These are phyloP conservation scores for Parachaetomium inaequale DNA, from an alignment of 495 filamentous ascomycete genomes.

Conservation along the genomic window DNA sequence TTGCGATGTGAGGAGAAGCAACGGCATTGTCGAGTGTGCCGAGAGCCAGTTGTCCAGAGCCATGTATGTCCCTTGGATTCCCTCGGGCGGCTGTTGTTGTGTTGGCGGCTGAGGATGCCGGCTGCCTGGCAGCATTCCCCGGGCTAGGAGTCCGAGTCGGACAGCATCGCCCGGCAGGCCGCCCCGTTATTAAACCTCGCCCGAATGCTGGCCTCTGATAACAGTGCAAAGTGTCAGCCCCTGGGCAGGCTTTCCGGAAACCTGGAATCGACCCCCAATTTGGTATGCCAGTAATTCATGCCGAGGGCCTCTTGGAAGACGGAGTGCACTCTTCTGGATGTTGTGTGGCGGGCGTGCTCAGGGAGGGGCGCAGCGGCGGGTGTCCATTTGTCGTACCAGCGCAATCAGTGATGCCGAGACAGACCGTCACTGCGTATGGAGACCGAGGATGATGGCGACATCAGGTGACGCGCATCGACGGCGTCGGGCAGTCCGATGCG, in stretches of 20 bases:
- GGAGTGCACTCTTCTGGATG: no score
- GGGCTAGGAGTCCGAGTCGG: background rate
- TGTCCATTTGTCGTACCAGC: background rate
- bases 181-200: background rate
- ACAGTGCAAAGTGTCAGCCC: background rate
- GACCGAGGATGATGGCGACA: background rate
- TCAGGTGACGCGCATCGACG: background rate
- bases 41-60: background rate
- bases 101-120: background rate
- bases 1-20: background rate
- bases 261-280: background rate
- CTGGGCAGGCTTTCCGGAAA: background rate
- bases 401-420: background rate
- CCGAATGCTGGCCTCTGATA: background rate
- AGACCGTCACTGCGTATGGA: background rate
- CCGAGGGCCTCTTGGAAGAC: no score
- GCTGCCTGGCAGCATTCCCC: no score
- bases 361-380: no score
- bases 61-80: background rate
- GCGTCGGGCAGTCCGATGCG: background rate
- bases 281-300: background rate
- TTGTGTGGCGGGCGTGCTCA: no score
- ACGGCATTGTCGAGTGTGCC: background rate
- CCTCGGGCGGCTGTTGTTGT: background rate
- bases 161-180: background rate